Percentiles rank a stretch among this genome's conserved stretches.
Evolutionary conservation across 108 stramenopile genomes (phyloP).

Genomic region (Fragilariopsis cylindrus): DNA sequence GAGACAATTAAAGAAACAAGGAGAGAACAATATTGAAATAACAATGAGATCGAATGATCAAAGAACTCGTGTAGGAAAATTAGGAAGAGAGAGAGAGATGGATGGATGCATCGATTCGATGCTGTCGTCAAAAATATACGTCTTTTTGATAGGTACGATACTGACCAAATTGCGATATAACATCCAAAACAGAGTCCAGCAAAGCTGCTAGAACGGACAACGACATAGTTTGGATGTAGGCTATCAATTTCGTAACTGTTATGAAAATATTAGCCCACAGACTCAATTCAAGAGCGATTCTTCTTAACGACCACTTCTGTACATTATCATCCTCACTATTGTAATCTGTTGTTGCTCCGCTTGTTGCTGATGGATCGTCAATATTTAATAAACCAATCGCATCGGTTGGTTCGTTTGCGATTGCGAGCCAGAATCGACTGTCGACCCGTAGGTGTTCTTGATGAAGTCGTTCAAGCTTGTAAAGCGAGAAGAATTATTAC

Average conservation of each 20-base stretch:
- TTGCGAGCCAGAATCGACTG: background rate
- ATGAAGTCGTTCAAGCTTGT: conserved; percentile 34
- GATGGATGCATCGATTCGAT: too few relatives aligned
- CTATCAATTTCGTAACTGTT: conserved; percentile 73
- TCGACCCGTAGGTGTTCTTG: conserved; percentile 29
- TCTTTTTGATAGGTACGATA: too few relatives aligned
- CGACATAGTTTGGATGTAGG: conserved; percentile 72
- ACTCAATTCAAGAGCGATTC: conserved; percentile 72
- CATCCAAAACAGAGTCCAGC: conserved; percentile 89
- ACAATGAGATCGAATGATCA: too few relatives aligned
- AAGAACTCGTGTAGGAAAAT: too few relatives aligned
- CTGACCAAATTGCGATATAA: conserved; percentile 65
- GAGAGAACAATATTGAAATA: too few relatives aligned
- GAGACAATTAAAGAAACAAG: background rate
- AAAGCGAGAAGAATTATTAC: background rate
- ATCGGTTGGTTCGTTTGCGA: conserved; percentile 1
- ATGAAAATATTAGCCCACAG: conserved; percentile 84
- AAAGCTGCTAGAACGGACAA: conserved; percentile 89
- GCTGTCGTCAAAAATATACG: too few relatives aligned
- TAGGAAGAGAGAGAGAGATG: too few relatives aligned
- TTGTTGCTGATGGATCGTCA: background rate
- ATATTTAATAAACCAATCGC: background rate
- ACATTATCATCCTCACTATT: background rate
- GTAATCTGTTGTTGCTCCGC: background rate
- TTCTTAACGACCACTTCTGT: conserved; percentile 40